A percentile compares a stretch with the other conserved stretches of the same genome.
Conservation (phyloP, 345 rosid species). For the Dimocarpus longan region DNA sequence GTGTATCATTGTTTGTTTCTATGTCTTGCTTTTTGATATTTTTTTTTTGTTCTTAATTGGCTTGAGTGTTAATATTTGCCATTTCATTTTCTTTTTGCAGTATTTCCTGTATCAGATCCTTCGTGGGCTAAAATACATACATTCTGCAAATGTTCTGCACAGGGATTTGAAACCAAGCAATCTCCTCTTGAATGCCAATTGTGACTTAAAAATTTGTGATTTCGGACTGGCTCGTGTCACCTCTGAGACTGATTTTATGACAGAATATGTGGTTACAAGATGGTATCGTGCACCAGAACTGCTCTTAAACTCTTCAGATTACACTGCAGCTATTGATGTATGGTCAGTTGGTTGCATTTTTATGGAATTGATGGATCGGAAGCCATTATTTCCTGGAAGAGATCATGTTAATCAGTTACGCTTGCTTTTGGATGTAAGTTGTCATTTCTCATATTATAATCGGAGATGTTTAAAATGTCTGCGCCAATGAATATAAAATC, state of each 20-base stretch:
- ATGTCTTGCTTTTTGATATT: not conserved
- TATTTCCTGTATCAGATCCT: conserved; percentile 95
- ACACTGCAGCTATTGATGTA: conserved; percentile 90
- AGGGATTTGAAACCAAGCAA: conserved; percentile 95
- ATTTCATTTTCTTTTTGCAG: conserved; percentile 47
- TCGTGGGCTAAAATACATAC: conserved; percentile 91
- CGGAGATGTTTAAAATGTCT: not conserved
- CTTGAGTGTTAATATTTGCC: conserved; percentile 11
- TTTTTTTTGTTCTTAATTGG: conserved; percentile 4
- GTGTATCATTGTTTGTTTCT: not conserved
- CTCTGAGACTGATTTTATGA: conserved; percentile 92
- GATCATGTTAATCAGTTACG: conserved; percentile 88
- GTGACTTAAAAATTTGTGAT: conserved; percentile 90
- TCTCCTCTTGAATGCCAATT: conserved; percentile 69
- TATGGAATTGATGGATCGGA: conserved; percentile 77
- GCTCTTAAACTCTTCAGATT: conserved; percentile 71
- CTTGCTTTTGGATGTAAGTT: conserved; percentile 77
- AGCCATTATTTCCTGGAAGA: conserved; percentile 89
- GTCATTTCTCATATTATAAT: conserved; percentile 2
- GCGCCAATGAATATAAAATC: not conserved
- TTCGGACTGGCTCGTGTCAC: conserved; percentile 90
- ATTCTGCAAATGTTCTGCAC: conserved; percentile 92
- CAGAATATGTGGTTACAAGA: conserved; percentile 91
- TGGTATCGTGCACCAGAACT: conserved; percentile 99
- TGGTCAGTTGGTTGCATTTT: conserved; percentile 99